These are phyloP conservation scores for Clonostachys rhizophaga DNA, from an alignment of 2,329 filamentous ascomycete species.

Conservation along the genomic window DNA sequence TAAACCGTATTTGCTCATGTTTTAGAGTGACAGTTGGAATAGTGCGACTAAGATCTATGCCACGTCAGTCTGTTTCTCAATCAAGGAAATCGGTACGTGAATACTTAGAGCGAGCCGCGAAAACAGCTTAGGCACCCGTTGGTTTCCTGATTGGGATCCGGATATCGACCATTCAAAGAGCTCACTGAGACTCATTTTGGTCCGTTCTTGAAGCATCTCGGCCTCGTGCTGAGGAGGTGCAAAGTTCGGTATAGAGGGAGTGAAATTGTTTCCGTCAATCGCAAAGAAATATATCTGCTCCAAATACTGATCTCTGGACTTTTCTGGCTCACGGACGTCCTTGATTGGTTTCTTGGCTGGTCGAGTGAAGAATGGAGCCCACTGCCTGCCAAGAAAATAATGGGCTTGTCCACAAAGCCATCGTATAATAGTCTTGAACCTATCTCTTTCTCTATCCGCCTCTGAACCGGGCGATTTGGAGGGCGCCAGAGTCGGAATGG, in stretches of 20 bases:
- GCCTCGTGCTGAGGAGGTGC: constrained; percentile 14
- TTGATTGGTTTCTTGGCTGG: constrained; percentile 28
- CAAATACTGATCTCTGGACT: constrained; percentile 19
- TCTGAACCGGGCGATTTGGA: constrained; percentile 3
- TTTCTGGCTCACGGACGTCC: constrained; percentile 19
- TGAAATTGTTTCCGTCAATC: constrained; percentile 40
- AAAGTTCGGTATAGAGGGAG: constrained; percentile 3
- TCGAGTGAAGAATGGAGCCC: constrained; percentile 41
- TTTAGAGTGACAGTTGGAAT: constrained; percentile 38
- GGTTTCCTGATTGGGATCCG: constrained; percentile 18
- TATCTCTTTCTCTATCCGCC: constrained; percentile 11
- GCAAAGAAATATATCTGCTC: constrained; percentile 52
- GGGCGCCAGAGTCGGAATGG: constrained; percentile 35
- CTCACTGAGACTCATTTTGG: constrained; percentile 25
- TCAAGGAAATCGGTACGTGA: constrained; percentile 1
- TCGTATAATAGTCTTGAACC: constrained; percentile 13
- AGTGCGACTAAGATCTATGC: constrained; percentile 45
- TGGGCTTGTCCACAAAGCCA: constrained; percentile 26
- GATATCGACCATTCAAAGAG: constrained; percentile 51
- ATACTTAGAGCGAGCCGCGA: constrained; percentile 51
- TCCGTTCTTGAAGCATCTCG: constrained; percentile 11
- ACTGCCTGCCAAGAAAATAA: constrained; percentile 37
- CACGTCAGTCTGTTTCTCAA: no score
- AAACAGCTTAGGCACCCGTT: constrained; percentile 52
- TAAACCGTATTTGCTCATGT: constrained; percentile 36